These are phyloP conservation scores for Kalanchoe fedtschenkoi DNA, from an alignment of 164 flowering plant species.

Conservation along the genomic window DNA sequence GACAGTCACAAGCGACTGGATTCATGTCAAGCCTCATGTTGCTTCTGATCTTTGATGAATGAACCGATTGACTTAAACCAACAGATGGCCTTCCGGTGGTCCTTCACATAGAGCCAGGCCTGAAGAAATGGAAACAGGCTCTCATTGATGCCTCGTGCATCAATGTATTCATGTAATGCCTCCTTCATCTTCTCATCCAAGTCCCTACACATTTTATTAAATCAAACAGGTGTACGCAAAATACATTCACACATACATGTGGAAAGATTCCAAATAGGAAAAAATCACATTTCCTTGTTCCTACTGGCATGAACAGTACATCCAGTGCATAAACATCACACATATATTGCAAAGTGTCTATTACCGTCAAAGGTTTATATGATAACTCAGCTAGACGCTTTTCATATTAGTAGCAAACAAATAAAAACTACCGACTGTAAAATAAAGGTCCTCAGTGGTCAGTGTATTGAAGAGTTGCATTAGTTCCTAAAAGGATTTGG, in stretches of 20 bases:
- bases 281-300: too few species aligned
- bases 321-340: neutral
- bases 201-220: constrained; percentile 35
- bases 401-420: neutral
- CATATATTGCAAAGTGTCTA: neutral
- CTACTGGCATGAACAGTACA: neutral
- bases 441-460: neutral
- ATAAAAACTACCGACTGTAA: neutral
- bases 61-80: constrained; percentile 74
- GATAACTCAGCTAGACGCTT: neutral
- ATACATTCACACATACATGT: neutral
- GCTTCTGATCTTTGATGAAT: constrained; percentile 31
- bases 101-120: constrained; percentile 96
- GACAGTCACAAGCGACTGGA: neutral
- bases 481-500: neutral
- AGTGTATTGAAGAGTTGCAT: neutral
- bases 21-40: constrained; percentile 9
- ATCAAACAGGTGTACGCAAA: neutral
- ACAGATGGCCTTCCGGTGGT: constrained; percentile 61
- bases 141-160: constrained; percentile 77
- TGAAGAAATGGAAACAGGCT: constrained; percentile 80
- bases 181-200: constrained; percentile 57
- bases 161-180: constrained; percentile 54
- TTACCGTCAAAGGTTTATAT: neutral
- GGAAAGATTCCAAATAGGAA: neutral